phyloP scores from a whole-genome alignment of 2,329 filamentous ascomycete genomes.

The Ploettnerulaceae sp. region DNA sequence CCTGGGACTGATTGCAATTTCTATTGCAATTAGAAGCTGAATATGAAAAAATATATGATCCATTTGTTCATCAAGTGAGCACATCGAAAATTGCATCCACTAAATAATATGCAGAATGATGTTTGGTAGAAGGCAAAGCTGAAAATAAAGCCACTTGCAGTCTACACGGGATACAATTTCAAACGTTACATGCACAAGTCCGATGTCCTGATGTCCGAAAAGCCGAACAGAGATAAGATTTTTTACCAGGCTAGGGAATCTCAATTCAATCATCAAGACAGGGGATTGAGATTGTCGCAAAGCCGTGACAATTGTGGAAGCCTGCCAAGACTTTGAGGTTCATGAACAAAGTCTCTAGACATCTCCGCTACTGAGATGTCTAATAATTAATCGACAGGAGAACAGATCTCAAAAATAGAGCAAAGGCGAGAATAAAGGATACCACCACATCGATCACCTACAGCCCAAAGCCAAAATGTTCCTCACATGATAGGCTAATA shows the following conservation, averaged over 20 bases:
- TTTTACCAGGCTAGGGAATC: neutral
- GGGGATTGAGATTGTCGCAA: neutral
- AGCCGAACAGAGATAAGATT: neutral
- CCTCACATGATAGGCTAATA: conserved; percentile 4
- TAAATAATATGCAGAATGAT: too few species aligned
- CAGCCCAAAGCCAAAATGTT: conserved; percentile 1
- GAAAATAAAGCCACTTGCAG: too few species aligned
- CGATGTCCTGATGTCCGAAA: neutral
- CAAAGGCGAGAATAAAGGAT: neutral
- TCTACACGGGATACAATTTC: too few species aligned
- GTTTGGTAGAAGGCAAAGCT: too few species aligned
- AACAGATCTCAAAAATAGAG: neutral
- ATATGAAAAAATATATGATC: too few species aligned
- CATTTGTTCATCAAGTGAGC: too few species aligned
- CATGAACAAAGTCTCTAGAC: neutral
- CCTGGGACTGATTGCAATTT: too few species aligned
- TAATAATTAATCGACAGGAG: neutral
- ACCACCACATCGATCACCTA: neutral
- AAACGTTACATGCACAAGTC: too few species aligned
- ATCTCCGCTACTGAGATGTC: neutral
- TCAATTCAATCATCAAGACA: neutral
- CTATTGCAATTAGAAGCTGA: too few species aligned
- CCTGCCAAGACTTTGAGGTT: neutral
- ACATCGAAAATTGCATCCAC: too few species aligned
- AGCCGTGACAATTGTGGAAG: neutral